phyloP scores from a whole-genome alignment of 2,329 filamentous ascomycete species.

The Cladosporium sp. region DNA sequence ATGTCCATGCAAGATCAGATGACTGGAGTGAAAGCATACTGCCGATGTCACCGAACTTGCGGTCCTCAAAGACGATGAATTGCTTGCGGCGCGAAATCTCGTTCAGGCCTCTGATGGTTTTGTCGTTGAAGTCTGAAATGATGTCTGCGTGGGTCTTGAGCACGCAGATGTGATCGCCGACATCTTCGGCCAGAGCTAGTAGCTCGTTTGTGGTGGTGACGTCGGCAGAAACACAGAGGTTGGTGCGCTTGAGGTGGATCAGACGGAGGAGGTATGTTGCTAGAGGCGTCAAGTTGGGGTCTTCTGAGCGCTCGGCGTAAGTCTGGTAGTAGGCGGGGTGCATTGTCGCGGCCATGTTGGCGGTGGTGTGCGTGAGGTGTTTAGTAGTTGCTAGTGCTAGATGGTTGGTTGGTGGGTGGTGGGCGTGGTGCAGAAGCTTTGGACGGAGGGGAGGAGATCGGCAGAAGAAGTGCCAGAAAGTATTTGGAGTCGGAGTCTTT shows the following conservation, averaged over 20 bases:
- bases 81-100: slow-evolving; percentile 52
- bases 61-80: slow-evolving; percentile 58
- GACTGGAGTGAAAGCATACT: slow-evolving; percentile 42
- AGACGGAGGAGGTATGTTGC: slow-evolving; percentile 52
- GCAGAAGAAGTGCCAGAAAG: neutral
- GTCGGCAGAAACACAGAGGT: slow-evolving; percentile 59
- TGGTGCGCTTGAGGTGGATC: slow-evolving; percentile 53
- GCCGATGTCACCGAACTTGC: slow-evolving; percentile 60
- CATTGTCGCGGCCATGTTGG: slow-evolving; percentile 16
- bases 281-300: slow-evolving; percentile 47
- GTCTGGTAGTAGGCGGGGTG: slow-evolving; percentile 44
- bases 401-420: neutral
- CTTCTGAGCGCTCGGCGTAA: slow-evolving; percentile 49
- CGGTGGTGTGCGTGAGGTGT: neutral
- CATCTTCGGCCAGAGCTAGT: slow-evolving; percentile 57
- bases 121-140: slow-evolving; percentile 61
- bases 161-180: slow-evolving; percentile 62
- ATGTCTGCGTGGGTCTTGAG: slow-evolving; percentile 65
- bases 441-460: slow-evolving; percentile 2
- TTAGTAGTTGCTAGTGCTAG: neutral
- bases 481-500: neutral
- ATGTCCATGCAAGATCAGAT: neutral
- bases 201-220: slow-evolving; percentile 59
- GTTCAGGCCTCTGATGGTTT: slow-evolving; percentile 53
- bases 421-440: slow-evolving; percentile 1